Base-by-base conservation (phyloP, 1,139 yeast genomes). In the Pneumocystis jirovecii region DNA sequence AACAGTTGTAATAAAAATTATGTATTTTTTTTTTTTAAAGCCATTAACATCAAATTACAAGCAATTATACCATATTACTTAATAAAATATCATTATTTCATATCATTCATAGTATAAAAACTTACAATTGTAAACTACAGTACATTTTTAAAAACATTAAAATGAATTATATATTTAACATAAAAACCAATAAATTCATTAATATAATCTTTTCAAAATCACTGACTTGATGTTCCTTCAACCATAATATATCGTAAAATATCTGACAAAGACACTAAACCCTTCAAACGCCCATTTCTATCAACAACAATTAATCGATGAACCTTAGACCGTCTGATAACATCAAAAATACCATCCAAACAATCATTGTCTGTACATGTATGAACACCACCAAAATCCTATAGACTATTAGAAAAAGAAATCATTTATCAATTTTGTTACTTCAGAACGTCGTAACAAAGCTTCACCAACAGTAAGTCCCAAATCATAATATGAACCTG, bases 381-480 rank as follows among this genome's bases (percentile, higher is more conserved):
- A 76, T 91, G 91, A 19, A 95, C 98, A 67, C 99, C 98, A 75
- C 93, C 98, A 73, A 93, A 95, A 74, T 93, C 97, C 71, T 65
- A 61, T 40, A 40, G 21, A 42, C 5, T 21, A 12, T 50, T 42
- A 45, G 31, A 39, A 21, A 61, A n/a, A 10, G n/a, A 35, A 40
- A 21, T 21, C 2, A 40, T 40, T 15, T 45, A 19, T 21, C 61
- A 29, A 31, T 42, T 60, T 39, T 65, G 25, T 4, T 61, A 65
- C 66, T 21, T 91, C 97, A 8, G 96, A 86, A 73, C 98, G 83
- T 75, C 96, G 83, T 83, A 93, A 84, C 66, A 95, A 80, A 0
- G 98, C 98, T 74, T 93, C 97, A 2, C 98, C 99, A 10, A 95
- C 97, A 67, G 95, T 87, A 70, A 95, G 79, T 62, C 91, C 88